phyloP scores from a whole-genome alignment of 2,329 filamentous ascomycete species.

The Xylaria sp. region DNA sequence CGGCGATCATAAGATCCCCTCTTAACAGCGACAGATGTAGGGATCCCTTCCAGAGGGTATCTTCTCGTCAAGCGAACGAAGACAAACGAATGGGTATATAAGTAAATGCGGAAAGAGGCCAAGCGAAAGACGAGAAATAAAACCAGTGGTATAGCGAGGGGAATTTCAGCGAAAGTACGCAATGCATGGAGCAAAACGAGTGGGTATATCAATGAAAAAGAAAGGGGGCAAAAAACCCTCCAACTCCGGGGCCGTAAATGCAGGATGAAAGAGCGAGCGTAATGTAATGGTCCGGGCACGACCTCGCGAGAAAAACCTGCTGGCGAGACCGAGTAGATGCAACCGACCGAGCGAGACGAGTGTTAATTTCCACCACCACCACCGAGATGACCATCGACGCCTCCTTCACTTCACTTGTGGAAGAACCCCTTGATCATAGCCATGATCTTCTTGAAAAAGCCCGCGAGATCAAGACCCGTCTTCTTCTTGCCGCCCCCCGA shows the following conservation, averaged over 20 bases:
- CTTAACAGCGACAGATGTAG: background rate
- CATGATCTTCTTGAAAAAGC: conserved; percentile 27
- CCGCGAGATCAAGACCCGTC: conserved; percentile 27
- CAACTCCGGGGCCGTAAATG: conserved; percentile 17
- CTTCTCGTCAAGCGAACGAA: background rate
- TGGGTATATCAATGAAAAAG: conserved; percentile 25
- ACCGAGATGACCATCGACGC: background rate
- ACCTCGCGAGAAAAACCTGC: background rate
- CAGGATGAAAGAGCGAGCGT: background rate
- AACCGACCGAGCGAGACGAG: background rate
- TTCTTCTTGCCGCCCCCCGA: no score
- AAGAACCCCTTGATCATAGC: conserved; percentile 26
- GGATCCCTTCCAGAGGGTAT: conserved; percentile 7
- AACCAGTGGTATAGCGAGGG: background rate
- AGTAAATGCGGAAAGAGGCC: background rate
- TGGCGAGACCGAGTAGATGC: background rate
- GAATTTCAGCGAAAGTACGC: background rate
- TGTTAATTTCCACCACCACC: background rate
- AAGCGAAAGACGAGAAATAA: background rate
- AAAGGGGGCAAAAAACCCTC: background rate
- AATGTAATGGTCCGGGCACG: background rate
- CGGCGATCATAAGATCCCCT: background rate
- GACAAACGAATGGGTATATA: background rate
- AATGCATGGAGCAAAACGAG: conserved; percentile 7
- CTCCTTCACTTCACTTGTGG: conserved; percentile 16